Percentiles rank a stretch among this genome's conserved stretches.
phyloP scores from a whole-genome alignment of 257 asterid species.

The Solanum ahanhuiri region DNA sequence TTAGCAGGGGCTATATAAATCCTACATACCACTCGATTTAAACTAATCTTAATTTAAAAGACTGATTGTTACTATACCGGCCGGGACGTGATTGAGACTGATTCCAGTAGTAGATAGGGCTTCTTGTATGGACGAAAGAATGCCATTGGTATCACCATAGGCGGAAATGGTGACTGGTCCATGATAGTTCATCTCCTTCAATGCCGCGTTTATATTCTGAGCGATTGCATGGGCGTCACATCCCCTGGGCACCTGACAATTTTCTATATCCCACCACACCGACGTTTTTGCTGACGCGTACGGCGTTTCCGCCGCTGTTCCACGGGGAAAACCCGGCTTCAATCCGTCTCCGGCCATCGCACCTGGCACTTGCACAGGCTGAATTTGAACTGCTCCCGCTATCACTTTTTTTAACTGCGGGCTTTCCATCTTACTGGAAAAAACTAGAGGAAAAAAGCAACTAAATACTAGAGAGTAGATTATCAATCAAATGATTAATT shows the following conservation, averaged over 20 bases:
- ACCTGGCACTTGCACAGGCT: background rate
- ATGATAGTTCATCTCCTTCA: conserved; percentile 54
- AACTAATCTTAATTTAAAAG: background rate
- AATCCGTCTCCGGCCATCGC: background rate
- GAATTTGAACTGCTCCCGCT: background rate
- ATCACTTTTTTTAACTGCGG: no score
- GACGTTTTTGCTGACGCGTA: conserved; percentile 61
- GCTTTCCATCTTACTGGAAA: background rate
- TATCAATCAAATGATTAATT: no score
- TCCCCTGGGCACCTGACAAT: conserved; percentile 67
- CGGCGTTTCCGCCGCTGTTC: conserved; percentile 41
- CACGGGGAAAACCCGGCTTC: no score
- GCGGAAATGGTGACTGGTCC: conserved; percentile 78
- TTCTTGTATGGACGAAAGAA: conserved; percentile 40
- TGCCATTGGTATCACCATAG: conserved; percentile 59
- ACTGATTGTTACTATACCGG: conserved; percentile 27
- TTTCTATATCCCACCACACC: conserved; percentile 96
- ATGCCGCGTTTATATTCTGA: conserved; percentile 67
- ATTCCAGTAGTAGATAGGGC: conserved; percentile 77
- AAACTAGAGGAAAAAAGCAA: background rate
- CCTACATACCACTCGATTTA: background rate
- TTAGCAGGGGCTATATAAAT: background rate
- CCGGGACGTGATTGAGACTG: conserved; percentile 74
- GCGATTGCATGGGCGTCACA: conserved; percentile 71
- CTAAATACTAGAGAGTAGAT: no score